phyloP scores from a whole-genome alignment of 768 basidiomycete genomes.

The Podaxis mareebaensis region DNA sequence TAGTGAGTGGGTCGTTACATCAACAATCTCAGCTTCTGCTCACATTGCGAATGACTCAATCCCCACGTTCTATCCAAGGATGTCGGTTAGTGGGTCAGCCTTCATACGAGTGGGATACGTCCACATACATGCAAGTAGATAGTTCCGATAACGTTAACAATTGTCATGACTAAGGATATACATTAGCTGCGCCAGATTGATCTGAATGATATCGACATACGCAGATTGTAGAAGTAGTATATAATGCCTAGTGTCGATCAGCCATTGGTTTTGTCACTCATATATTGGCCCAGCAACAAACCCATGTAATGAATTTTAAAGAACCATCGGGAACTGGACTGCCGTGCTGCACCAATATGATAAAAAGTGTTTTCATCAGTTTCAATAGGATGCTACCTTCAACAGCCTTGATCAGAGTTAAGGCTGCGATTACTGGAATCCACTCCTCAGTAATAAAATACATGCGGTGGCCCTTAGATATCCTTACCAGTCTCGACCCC shows the following conservation, averaged over 20 bases:
- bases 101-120: not conserved
- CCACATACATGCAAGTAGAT: not conserved
- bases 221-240: constrained; percentile 1
- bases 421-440: not conserved
- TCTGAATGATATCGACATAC: not conserved
- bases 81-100: not conserved
- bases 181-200: not conserved
- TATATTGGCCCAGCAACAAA: not conserved
- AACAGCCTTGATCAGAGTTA: constrained; percentile 5
- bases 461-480: not conserved
- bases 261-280: not conserved
- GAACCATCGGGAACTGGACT: constrained; percentile 3
- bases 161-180: not conserved
- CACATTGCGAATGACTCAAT: constrained; percentile 4
- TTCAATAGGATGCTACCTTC: not conserved
- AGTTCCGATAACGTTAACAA: not conserved
- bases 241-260: not conserved
- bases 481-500: not conserved
- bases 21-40: not conserved
- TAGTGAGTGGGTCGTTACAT: not conserved
- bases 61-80: not conserved
- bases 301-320: constrained; percentile 11
- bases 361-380: not conserved
- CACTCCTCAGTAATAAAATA: too few species aligned
- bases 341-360: not conserved